phyloP scores from a whole-genome alignment of 768 basidiomycete genomes.

The Kwoniella dendrophila region DNA sequence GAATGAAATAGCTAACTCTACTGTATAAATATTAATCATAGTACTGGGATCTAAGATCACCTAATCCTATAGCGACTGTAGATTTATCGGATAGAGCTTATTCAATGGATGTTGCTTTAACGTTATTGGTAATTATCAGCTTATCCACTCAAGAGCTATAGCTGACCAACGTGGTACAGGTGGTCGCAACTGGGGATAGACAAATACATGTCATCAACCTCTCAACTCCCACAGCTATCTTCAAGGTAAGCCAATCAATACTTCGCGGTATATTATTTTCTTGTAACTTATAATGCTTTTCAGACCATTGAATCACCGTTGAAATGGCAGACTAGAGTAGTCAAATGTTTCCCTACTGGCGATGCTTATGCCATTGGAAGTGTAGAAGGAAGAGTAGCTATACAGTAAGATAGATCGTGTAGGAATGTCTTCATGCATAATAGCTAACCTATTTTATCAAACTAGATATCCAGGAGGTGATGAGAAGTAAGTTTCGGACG shows the following conservation, averaged over 20 bases:
- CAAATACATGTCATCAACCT: conserved; percentile 89
- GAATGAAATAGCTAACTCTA: not conserved
- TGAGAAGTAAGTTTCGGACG: conserved; percentile 21
- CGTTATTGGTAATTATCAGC: conserved; percentile 63
- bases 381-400: conserved; percentile 76
- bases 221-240: conserved; percentile 73
- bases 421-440: not conserved
- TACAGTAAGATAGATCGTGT: conserved; percentile 70
- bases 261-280: not conserved
- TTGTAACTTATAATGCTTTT: conserved; percentile 2
- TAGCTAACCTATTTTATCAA: conserved; percentile 1
- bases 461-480: conserved; percentile 36
- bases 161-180: conserved; percentile 52
- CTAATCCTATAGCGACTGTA: conserved; percentile 75
- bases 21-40: conserved; percentile 49
- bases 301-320: conserved; percentile 81
- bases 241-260: conserved; percentile 63
- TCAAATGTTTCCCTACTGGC: conserved; percentile 57
- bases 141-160: not conserved
- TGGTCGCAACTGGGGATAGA: conserved; percentile 89
- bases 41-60: conserved; percentile 89
- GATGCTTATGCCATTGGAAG: conserved; percentile 58
- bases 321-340: conserved; percentile 61
- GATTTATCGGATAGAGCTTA: conserved; percentile 80
- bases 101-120: conserved; percentile 76